Percentiles rank a stretch among this genome's conserved stretches.
Evolutionary conservation across 768 basidiomycete genomes (phyloP).

Genomic region (Mycena indigotica): DNA sequence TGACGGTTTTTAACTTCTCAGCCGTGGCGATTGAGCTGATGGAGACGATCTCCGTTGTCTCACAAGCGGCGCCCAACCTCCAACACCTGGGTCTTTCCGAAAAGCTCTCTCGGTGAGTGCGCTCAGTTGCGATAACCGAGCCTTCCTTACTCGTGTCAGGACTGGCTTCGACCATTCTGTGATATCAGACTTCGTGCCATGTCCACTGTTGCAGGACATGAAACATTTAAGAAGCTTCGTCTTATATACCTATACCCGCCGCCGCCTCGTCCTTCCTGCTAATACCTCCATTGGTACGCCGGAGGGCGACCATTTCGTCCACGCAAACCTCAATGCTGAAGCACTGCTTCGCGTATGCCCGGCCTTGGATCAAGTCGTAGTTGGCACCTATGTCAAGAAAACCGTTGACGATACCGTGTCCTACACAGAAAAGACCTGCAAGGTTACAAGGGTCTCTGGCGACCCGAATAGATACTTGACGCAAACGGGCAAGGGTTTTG

Average conservation of each 20-base stretch:
- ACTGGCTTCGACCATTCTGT: neutral
- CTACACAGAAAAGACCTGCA: conserved; percentile 1
- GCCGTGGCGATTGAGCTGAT: neutral
- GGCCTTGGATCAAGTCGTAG: neutral
- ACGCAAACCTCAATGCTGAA: neutral
- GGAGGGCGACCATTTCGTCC: neutral
- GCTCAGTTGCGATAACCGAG: neutral
- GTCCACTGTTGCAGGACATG: neutral
- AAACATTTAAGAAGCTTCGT: conserved; percentile 6
- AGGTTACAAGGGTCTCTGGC: conserved; percentile 1
- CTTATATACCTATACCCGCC: conserved; percentile 1
- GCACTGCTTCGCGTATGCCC: conserved; percentile 6
- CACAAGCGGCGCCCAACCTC: conserved; percentile 1
- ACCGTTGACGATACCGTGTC: neutral
- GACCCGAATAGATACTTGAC: neutral
- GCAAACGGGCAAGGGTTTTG: neutral
- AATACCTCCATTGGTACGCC: neutral
- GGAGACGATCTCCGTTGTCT: neutral
- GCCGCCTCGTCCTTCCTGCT: neutral
- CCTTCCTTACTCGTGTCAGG: neutral
- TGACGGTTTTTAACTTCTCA: conserved; percentile 13
- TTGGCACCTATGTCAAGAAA: neutral
- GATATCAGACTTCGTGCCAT: neutral
- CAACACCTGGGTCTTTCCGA: conserved; percentile 13
- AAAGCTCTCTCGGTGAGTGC: neutral